phyloP scores from a whole-genome alignment of 1,284 basidiomycete species.

The Inonotus hispidus region DNA sequence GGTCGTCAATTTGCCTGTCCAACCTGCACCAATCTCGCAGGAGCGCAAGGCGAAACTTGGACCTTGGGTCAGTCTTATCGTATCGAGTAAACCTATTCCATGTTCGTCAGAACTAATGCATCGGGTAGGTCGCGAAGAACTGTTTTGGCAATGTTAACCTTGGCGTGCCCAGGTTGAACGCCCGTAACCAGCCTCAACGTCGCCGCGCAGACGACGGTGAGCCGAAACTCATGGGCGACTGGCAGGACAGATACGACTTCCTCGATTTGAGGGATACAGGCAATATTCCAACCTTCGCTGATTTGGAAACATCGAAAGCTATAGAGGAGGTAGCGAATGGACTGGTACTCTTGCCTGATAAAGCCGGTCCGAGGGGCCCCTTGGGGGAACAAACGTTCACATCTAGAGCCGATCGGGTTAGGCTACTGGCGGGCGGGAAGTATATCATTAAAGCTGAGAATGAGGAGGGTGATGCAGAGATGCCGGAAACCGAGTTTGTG shows the following conservation, averaged over 20 bases:
- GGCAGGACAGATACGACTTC: constrained; percentile 16
- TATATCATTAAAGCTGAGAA: neutral
- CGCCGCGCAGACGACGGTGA: neutral
- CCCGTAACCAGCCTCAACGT: constrained; percentile 6
- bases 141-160: constrained; percentile 28
- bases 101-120: neutral
- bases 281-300: neutral
- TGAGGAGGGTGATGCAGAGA: neutral
- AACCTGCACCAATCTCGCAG: constrained; percentile 37
- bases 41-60: constrained; percentile 45
- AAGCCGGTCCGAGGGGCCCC: constrained; percentile 8
- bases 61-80: constrained; percentile 42
- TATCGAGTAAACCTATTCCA: neutral
- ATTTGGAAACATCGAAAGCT: constrained; percentile 5
- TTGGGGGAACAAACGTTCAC: constrained; percentile 8
- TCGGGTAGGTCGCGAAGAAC: constrained; percentile 29
- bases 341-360: constrained; percentile 8
- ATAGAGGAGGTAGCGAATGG: constrained; percentile 6
- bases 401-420: constrained; percentile 1
- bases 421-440: neutral
- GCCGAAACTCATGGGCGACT: neutral
- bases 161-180: constrained; percentile 14
- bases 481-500: constrained; percentile 1
- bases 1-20: constrained; percentile 37
- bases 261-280: constrained; percentile 1